Base-by-base conservation (phyloP, 2,329 filamentous ascomycete species). In the Geosmithia morbida region DNA sequence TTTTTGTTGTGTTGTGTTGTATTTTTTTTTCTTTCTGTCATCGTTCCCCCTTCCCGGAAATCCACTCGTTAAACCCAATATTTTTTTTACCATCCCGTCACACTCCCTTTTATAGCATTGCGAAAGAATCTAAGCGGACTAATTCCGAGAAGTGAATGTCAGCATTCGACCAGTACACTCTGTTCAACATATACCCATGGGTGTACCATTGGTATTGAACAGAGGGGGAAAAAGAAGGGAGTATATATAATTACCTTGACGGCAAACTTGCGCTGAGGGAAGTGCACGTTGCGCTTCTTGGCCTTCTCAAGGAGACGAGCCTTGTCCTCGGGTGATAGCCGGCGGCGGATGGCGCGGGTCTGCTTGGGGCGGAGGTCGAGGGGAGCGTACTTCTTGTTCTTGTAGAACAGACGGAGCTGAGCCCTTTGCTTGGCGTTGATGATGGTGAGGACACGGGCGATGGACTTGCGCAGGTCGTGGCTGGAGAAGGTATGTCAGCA, bases 391-490 rank as follows among this genome's bases (percentile, higher is more conserved):
- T 96, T 97, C 87, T 97, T 97, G 83, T 85, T 85, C 81, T 95
- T 94, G 83, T 98, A 98, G 85, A 97, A 97, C 59, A 97, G 79
- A 63, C 89, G 88, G 64, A 98, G 87, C 77, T 97, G 89, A 59
- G 87, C 79, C 70, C 94, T 85, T 79, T 98, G 92, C 82, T 94
- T 97, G 74, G 88, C 85, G 81, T 97, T 98, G 83, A 98, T 95
- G 77, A 98, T 81, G 71, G 92, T 98, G 64, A 98, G 83, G 73
- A 96, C 87, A 67, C 90, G 89, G 66, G 92, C 94, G 73, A 98
- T 96, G 58, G 89, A 95, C 82, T 98, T 98, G 79, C 92, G 89
- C 70, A 98, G 80, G 71, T 98, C 94, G 79, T 95, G 87, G 75
- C 89, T 96, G 62, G 59, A 58, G 33, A 55, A 51, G 50, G 6